These are phyloP conservation scores for Aspergillus versicolor DNA, from an alignment of 2,329 filamentous ascomycete species.

Conservation along the genomic window DNA sequence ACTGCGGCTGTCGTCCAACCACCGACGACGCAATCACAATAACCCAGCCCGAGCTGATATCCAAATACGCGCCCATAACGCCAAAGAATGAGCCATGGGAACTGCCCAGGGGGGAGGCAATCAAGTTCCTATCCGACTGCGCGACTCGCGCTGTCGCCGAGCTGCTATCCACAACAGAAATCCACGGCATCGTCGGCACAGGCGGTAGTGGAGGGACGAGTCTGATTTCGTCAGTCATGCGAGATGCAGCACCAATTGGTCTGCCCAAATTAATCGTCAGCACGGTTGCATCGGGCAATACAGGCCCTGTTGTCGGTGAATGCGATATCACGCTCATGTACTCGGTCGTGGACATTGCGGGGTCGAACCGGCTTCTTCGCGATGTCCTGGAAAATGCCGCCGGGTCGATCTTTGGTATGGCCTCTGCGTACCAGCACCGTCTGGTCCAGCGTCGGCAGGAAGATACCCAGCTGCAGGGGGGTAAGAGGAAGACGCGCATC, in stretches of 20 bases:
- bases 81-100: constrained; percentile 28
- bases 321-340: constrained; percentile 70
- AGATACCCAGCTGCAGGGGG: too few relatives aligned
- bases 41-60: constrained; percentile 38
- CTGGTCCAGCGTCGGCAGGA: background rate
- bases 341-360: constrained; percentile 69
- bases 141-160: constrained; percentile 45
- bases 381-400: constrained; percentile 55
- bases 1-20: constrained; percentile 25
- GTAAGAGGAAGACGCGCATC: constrained; percentile 33
- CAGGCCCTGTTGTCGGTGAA: constrained; percentile 64
- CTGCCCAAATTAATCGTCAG: constrained; percentile 70
- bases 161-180: constrained; percentile 36
- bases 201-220: constrained; percentile 65
- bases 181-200: constrained; percentile 59
- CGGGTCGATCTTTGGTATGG: constrained; percentile 61
- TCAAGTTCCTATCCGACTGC: constrained; percentile 55
- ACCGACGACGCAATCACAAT: constrained; percentile 50
- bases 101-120: constrained; percentile 55
- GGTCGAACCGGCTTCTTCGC: constrained; percentile 56
- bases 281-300: constrained; percentile 68
- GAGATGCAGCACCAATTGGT: constrained; percentile 59
- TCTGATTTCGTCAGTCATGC: constrained; percentile 61
- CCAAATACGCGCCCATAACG: constrained; percentile 9
- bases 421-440: constrained; percentile 40